Conservation (phyloP, 306 rosid species). For the Citrullus mucosospermus region DNA sequence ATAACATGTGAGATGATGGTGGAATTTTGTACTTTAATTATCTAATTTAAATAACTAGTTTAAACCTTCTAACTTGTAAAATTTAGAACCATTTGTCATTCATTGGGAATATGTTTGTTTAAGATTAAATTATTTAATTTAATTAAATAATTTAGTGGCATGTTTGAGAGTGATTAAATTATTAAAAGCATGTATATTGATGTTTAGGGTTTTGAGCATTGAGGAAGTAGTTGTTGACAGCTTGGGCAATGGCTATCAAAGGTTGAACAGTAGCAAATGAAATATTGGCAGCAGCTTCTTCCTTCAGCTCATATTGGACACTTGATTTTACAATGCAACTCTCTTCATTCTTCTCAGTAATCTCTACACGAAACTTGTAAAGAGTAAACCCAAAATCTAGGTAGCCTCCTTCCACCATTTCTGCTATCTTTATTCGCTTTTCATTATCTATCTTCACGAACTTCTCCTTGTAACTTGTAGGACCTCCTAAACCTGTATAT, state of each 20-base stretch:
- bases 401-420: conserved; percentile 52
- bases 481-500: no score
- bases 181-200: no score
- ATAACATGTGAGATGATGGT: no score
- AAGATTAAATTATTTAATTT: no score
- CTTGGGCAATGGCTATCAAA: conserved; percentile 2
- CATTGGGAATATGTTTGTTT: no score
- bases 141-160: no score
- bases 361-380: conserved; percentile 23
- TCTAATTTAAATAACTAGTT: no score
- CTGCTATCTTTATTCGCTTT: conserved; percentile 37
- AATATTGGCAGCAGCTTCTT: conserved; percentile 36
- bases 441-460: conserved; percentile 40
- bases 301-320: conserved; percentile 39
- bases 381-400: conserved; percentile 42
- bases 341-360: conserved; percentile 18
- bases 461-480: conserved; percentile 26
- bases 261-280: conserved; percentile 29
- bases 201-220: neutral
- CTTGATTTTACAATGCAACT: conserved; percentile 33
- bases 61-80: no score
- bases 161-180: no score
- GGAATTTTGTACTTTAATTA: no score
- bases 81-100: no score
- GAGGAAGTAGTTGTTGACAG: conserved; percentile 5